Percentiles rank a stretch among this genome's conserved stretches.
These are phyloP conservation scores for Pleurotus tuber-regium DNA, from an alignment of 768 basidiomycete species.

Conservation along the genomic window DNA sequence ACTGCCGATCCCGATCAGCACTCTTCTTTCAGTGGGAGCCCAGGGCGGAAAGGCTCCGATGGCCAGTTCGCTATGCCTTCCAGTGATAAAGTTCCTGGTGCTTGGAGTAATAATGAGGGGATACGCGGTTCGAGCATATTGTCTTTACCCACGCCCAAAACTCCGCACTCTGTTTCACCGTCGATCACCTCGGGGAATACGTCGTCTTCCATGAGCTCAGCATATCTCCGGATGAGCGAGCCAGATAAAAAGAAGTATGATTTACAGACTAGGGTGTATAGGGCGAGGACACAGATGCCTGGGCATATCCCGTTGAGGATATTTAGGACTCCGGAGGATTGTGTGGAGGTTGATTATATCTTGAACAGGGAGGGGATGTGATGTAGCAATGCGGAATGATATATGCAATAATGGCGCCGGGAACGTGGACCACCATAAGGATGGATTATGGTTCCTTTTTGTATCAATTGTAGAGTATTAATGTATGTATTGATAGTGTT, in stretches of 20 bases:
- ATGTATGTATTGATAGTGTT: no score
- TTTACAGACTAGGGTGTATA: conserved; percentile 63
- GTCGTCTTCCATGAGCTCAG: neutral
- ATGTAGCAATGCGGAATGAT: no score
- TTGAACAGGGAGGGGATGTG: conserved; percentile 25
- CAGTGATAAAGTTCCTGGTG: neutral
- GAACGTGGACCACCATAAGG: no score
- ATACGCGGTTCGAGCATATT: neutral
- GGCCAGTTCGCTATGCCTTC: neutral
- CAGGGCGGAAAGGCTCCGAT: no score
- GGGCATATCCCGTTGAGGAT: conserved; percentile 55
- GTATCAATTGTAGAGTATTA: no score
- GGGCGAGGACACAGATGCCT: conserved; percentile 59
- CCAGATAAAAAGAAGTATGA: conserved; percentile 54
- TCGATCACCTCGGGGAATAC: conserved; percentile 8
- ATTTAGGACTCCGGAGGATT: conserved; percentile 69
- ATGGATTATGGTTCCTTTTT: no score
- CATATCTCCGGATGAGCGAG: conserved; percentile 34
- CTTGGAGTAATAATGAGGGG: neutral
- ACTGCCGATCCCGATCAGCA: conserved; percentile 23
- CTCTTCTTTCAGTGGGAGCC: neutral
- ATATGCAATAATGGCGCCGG: no score
- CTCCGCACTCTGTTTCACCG: neutral
- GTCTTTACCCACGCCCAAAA: no score
- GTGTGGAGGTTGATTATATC: conserved; percentile 55